These are phyloP conservation scores for Globisporangium spiculum DNA, from an alignment of 352 stramenopile species.

Conservation along the genomic window DNA sequence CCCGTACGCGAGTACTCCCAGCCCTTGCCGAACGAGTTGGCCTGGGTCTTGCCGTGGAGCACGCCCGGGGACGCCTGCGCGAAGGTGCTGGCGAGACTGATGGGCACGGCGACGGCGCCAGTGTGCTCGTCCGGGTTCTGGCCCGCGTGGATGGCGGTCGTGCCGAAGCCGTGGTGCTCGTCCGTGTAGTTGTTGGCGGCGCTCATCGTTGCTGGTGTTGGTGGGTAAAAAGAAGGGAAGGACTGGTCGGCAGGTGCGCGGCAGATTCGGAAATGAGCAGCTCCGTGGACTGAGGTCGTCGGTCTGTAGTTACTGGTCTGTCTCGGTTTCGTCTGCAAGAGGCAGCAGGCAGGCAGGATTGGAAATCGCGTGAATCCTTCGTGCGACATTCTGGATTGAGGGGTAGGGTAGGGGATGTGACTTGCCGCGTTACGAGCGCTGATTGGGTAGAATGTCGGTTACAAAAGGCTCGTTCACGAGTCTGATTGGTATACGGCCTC, in stretches of 20 bases:
- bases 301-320: neutral
- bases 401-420: neutral
- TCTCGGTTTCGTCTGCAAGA: conserved; percentile 5
- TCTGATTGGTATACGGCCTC: neutral
- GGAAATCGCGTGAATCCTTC: neutral
- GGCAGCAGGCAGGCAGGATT: neutral
- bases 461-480: neutral
- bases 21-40: conserved; percentile 93
- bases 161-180: conserved; percentile 82
- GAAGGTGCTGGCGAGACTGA: conserved; percentile 92
- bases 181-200: conserved; percentile 56
- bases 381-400: conserved; percentile 1
- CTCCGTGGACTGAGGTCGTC: neutral
- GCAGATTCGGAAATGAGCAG: conserved; percentile 18
- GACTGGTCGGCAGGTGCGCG: neutral
- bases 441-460: conserved; percentile 4
- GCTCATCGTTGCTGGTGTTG: conserved; percentile 30
- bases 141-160: conserved; percentile 79
- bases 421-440: neutral
- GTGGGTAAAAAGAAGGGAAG: neutral
- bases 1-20: conserved; percentile 94
- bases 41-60: conserved; percentile 67
- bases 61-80: conserved; percentile 72
- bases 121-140: conserved; percentile 77
- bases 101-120: conserved; percentile 83